These are phyloP conservation scores for Melaleuca quinquenervia DNA, from an alignment of 345 rosid genomes.

Conservation along the genomic window DNA sequence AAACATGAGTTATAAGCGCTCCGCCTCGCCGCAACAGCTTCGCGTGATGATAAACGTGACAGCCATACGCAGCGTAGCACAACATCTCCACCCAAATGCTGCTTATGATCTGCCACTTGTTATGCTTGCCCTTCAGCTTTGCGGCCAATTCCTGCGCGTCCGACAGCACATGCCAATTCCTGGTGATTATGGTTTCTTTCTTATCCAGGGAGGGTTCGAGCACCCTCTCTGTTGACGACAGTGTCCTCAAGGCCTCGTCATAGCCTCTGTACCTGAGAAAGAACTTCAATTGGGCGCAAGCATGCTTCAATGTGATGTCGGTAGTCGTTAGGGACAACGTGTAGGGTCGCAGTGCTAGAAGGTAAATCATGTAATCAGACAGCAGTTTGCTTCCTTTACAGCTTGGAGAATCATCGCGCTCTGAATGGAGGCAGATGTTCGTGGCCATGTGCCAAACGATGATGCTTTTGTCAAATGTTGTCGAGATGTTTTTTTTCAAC, in stretches of 20 bases:
- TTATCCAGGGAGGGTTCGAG: neutral
- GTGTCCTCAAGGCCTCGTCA: neutral
- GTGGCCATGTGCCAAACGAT: slow-evolving; percentile 4
- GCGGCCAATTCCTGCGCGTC: neutral
- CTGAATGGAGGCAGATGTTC: neutral
- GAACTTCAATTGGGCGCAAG: neutral
- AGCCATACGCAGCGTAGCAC: neutral
- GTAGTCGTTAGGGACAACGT: neutral
- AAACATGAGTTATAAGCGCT: neutral
- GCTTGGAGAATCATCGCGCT: neutral
- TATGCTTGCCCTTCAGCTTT: neutral
- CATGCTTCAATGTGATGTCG: neutral
- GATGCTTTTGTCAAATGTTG: neutral
- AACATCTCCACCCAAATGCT: neutral
- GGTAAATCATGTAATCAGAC: slow-evolving; percentile 2
- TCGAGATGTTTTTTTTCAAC: neutral
- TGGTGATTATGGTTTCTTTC: neutral
- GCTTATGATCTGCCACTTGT: neutral
- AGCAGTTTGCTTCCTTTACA: neutral
- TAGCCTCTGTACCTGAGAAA: neutral
- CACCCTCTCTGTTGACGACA: neutral
- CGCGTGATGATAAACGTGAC: neutral
- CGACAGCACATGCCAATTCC: neutral
- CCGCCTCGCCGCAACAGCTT: neutral
- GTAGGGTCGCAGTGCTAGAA: neutral